Conservation (phyloP, 345 rosid genomes). For the Angophora floribunda region DNA sequence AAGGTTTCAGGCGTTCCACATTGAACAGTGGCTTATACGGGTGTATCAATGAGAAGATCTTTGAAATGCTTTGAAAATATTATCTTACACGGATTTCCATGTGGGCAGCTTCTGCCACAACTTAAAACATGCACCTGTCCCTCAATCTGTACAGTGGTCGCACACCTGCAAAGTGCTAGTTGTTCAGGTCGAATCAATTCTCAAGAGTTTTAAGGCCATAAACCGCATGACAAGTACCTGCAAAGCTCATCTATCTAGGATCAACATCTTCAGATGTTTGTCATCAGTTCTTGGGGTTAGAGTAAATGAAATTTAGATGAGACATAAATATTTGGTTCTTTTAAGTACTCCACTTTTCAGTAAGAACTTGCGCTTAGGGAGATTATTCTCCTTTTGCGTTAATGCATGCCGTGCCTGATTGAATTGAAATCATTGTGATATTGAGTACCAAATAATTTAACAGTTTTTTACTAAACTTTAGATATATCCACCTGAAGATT, state of each 20-base stretch:
- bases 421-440: background rate
- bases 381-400: background rate
- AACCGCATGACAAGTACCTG: background rate
- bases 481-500: slow-evolving; percentile 70
- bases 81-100: background rate
- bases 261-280: background rate
- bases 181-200: background rate
- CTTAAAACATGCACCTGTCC: background rate
- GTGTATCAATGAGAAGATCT: background rate
- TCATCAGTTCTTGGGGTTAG: background rate
- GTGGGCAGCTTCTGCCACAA: background rate
- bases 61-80: background rate
- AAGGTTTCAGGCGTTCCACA: background rate
- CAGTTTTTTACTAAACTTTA: slow-evolving; percentile 5
- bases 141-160: background rate
- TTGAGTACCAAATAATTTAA: background rate
- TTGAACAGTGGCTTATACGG: background rate
- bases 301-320: background rate
- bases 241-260: background rate
- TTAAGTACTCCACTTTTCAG: background rate
- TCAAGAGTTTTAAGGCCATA: background rate
- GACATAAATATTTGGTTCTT: background rate
- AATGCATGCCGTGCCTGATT: background rate
- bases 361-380: background rate
- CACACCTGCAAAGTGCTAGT: background rate